Percentiles rank a stretch among this genome's conserved stretches.
phyloP scores from a whole-genome alignment of 768 basidiomycete genomes.

The Hirschioporus abietinus region DNA sequence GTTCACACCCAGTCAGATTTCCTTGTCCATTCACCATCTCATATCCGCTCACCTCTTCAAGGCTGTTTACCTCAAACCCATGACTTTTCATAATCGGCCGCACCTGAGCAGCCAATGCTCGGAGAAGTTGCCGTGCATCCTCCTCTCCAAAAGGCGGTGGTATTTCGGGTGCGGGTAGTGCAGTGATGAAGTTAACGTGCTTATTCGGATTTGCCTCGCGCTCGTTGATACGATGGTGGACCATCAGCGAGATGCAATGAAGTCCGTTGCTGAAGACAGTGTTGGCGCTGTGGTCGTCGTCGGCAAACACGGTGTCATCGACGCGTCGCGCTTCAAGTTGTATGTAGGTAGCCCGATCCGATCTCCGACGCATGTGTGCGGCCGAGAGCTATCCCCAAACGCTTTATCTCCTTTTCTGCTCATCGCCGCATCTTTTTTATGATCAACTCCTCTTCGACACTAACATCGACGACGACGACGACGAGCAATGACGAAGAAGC shows the following conservation, averaged over 20 bases:
- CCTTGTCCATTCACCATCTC: not conserved
- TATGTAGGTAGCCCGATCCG: not conserved
- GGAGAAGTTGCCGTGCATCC: slow-evolving; percentile 64
- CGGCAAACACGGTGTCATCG: not conserved
- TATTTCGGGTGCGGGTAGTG: slow-evolving; percentile 39
- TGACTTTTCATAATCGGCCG: slow-evolving; percentile 78
- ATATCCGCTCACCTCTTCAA: slow-evolving; percentile 64
- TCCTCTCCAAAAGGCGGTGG: slow-evolving; percentile 37
- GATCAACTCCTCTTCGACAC: slow-evolving; percentile 6
- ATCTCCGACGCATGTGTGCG: slow-evolving; percentile 1
- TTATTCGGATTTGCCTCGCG: slow-evolving; percentile 68
- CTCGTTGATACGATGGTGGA: slow-evolving; percentile 69
- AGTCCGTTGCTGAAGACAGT: not conserved
- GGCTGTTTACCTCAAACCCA: slow-evolving; percentile 68
- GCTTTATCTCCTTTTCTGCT: slow-evolving; percentile 5
- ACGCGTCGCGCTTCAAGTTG: slow-evolving; percentile 1
- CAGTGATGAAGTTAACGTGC: slow-evolving; percentile 69
- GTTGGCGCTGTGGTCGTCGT: not conserved
- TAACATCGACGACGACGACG: not conserved
- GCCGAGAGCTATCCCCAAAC: not conserved
- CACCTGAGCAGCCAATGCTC: slow-evolving; percentile 80
- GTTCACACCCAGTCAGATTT: not conserved
- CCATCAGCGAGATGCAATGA: slow-evolving; percentile 38
- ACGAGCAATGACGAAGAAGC: slow-evolving; percentile 22
- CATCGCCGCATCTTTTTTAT: slow-evolving; percentile 1